Evolutionary conservation across 257 asterid species (phyloP), one percentile per base, ranked within the genome.

Genomic region (Eustoma russellianum): DNA sequence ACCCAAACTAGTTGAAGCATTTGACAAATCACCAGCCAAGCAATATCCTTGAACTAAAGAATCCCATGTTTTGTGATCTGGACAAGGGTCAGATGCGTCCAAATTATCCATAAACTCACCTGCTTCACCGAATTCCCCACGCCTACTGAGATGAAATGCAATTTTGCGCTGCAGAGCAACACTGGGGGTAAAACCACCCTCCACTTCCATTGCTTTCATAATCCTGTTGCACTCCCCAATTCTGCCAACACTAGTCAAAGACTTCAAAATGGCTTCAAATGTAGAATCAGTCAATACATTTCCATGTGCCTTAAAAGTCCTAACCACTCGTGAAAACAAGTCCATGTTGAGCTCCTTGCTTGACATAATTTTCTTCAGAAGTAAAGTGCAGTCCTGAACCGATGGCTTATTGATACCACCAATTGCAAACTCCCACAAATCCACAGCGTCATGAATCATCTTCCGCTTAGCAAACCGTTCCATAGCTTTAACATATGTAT

Each of bases 171-270:
- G 73, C 33, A 63, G 67, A 57, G 77, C 44, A 64, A 41, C 60
- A 41, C 68, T 68, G 24, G 87, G 84, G 49, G 56, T 66, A 70
- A 67, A 70, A 17, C 95, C 96, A 63, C 69, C 70, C 52, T 75
- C 79, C 66, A 55, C 50, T 33, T 73, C 71, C 82, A 83, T 50
- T 33, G 79, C 88, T 54, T 57, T 67, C 66, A 87, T 59, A 63
- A 91, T 72, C 50, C 59, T 60, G 57, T 66, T 77, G 61, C 85
- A 80, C 57, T 87, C 90, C 9, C 63, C 72, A 63, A 74, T 53
- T 74, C 85, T 82, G 49, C 82, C 95, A 66, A 69, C 95, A 59
- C 95, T 82, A 10, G 68, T 69, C 77, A 91, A 74, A 68, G 94
- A 84, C 77, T 84, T 84, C 40, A 84, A 64, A 62, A 87, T 55